A percentile compares a stretch with the other conserved stretches of the same genome.
phyloP scores from a whole-genome alignment of 2,329 filamentous ascomycete species.

The Alternaria incomplexa region DNA sequence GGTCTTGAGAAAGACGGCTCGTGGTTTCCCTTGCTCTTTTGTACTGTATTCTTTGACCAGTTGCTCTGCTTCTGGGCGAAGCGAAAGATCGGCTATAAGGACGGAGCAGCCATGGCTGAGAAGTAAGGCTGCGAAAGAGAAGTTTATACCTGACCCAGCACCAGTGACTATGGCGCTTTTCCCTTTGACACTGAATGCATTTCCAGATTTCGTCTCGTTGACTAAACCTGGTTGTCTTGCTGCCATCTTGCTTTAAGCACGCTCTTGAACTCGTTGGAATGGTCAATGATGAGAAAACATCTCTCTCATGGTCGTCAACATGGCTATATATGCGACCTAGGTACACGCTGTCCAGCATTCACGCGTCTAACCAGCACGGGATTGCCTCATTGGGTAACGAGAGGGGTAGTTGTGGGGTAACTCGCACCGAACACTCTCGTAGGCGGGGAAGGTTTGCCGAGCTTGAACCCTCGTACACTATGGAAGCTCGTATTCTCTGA shows the following conservation, averaged over 20 bases:
- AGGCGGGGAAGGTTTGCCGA: conserved; percentile 5
- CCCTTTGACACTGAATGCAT: conserved; percentile 48
- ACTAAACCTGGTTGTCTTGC: neutral
- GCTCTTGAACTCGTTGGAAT: neutral
- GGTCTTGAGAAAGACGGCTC: conserved; percentile 53
- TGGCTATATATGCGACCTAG: neutral
- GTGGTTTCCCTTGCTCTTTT: conserved; percentile 27
- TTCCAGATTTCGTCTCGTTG: neutral
- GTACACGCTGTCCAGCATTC: neutral
- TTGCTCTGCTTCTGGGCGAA: conserved; percentile 56
- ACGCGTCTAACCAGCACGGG: conserved; percentile 8
- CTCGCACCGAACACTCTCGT: conserved; percentile 4
- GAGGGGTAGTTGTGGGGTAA: conserved; percentile 28
- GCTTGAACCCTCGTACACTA: neutral
- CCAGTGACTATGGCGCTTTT: conserved; percentile 58
- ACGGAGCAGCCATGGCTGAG: conserved; percentile 55
- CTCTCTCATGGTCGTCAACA: neutral
- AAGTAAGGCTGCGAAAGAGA: conserved; percentile 54
- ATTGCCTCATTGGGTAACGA: conserved; percentile 16
- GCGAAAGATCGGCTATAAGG: conserved; percentile 55
- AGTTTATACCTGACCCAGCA: conserved; percentile 57
- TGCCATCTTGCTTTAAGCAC: neutral
- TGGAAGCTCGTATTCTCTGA: neutral
- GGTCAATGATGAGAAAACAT: neutral
- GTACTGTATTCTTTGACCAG: conserved; percentile 43